Evolutionary conservation across 1,284 basidiomycete species (phyloP), one percentile per base, ranked within the genome.

Genomic region (Trichosporon coremiiforme): DNA sequence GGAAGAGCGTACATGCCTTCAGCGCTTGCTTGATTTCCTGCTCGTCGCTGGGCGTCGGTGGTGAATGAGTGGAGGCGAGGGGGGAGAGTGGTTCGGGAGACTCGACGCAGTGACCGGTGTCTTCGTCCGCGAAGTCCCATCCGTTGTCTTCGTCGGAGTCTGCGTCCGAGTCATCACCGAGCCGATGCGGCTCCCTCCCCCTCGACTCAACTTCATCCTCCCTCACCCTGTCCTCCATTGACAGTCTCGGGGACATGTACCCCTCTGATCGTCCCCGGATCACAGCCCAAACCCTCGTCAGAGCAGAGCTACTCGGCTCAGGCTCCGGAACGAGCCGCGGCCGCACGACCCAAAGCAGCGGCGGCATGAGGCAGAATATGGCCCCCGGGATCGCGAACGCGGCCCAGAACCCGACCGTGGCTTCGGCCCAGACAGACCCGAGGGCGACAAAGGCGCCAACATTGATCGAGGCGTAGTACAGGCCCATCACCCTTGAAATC

Each of bases 351-450:
- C 55, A 66, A 9, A 76, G 69, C 4, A 74, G n/a, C 6, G 71
- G 70, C n/a, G 74, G 75, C 73, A 76, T 71, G 65, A 73, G 35
- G 25, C 70, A 57, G 64, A 76, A 76, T 25, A 76, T 70, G 20
- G 72, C 62, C 71, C 74, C 71, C 17, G 74, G 73, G 35, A 75
- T 74, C 3, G 73, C 45, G 64, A 72, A 75, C 0, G 74, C 73
- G n/a, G 72, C 66, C 74, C 74, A 75, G 66, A 74, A 75, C 3
- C 73, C 74, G 41, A 75, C 71, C 41, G 71, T 72, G 68, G 41
- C 41, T 8, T 45, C 41, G 15, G 41, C 41, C 41, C 41, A 45
- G 10, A 45, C 41, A n/a, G 6, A 71, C 71, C 13, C 41, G 3
- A 45, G 41, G 4, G 41, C 41, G 5, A 45, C 41, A 15, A 45